phyloP scores from a whole-genome alignment of 2,329 filamentous ascomycete genomes.

The Aspergillus quadricinctus region DNA sequence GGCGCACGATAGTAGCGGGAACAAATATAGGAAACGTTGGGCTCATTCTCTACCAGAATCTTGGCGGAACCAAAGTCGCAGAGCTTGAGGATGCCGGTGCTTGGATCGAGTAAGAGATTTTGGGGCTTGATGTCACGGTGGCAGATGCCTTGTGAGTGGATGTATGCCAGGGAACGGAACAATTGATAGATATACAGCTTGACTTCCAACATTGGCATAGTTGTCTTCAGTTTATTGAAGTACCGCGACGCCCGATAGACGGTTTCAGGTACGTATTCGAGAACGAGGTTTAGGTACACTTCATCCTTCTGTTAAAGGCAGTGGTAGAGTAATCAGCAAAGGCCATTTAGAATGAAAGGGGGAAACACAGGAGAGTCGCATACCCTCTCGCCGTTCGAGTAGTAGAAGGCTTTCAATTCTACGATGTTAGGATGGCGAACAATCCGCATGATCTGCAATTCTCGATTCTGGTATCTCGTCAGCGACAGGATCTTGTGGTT shows the following conservation, averaged over 20 bases:
- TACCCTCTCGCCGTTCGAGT: conserved; percentile 97
- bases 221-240: conserved; percentile 99
- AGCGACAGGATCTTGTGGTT: conserved; percentile 19
- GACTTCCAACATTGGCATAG: conserved; percentile 97
- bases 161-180: conserved; percentile 96
- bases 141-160: conserved; percentile 98
- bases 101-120: conserved; percentile 89
- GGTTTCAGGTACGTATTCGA: conserved; percentile 97
- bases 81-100: conserved; percentile 87
- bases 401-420: conserved; percentile 98
- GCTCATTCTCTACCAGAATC: conserved; percentile 97
- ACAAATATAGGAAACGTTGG: conserved; percentile 99
- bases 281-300: conserved; percentile 95
- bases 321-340: conserved; percentile 6
- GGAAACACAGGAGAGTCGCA: conserved; percentile 28
- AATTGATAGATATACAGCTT: conserved; percentile 99
- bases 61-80: conserved; percentile 99
- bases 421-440: conserved; percentile 98
- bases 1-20: conserved; percentile 97
- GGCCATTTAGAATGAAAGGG: background rate
- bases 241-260: conserved; percentile 97
- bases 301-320: conserved; percentile 73
- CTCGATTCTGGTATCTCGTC: conserved; percentile 70
- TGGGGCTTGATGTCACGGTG: conserved; percentile 99
- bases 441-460: conserved; percentile 99